Base-by-base conservation (phyloP, 192 early-diverging fungal species). In the Thoreauomyces humboldtii region DNA sequence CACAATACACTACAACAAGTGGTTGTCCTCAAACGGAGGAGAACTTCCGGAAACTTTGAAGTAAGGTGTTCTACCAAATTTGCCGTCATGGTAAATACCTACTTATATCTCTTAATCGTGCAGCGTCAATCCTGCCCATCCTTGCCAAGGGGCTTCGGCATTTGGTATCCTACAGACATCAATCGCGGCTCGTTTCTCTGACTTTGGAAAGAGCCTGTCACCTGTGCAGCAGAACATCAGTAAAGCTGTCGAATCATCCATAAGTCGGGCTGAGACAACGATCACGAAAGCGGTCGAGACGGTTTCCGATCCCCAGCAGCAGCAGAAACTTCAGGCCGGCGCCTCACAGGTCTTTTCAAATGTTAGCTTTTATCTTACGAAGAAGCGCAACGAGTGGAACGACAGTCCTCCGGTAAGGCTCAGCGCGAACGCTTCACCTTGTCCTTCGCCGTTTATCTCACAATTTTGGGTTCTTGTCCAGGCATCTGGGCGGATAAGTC, bases 1-100 rank as follows among this genome's bases (percentile, higher is more conserved):
- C 34, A 86, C 89, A 27, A 80, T 74, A 25, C 86, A 85, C 52
- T 91, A 85, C 61, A 73, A 73, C 47, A 71, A 88, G 9, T 91
- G 88, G 90, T 75, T 85, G 28, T 56, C 31, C 21, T 61, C 77
- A 21, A 80, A 37, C 27, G 62, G 54, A 2, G 60, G 42, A 14
- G 59, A 70, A 24, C 19, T 43, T 6, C 37, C 33, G 25, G 52
- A 62, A 28, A 46, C 46, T 5, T 29, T 51, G 22, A 43, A 53
- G 51, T 51, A 53, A 36, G 38, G 15, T 32, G 38, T 41, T 9
- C 9, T 41, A 17, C 9, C 17, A 17, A 12, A 12, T 41, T 41
- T 41, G 9, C 38, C 38, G 9, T 41, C 38, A 41, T 41, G 38
- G 38, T 17, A 17, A 12, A 17, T 41, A 9, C 9, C 9, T 41